Conservation (phyloP, 2,329 filamentous ascomycete species). For the Cytospora leucostoma region DNA sequence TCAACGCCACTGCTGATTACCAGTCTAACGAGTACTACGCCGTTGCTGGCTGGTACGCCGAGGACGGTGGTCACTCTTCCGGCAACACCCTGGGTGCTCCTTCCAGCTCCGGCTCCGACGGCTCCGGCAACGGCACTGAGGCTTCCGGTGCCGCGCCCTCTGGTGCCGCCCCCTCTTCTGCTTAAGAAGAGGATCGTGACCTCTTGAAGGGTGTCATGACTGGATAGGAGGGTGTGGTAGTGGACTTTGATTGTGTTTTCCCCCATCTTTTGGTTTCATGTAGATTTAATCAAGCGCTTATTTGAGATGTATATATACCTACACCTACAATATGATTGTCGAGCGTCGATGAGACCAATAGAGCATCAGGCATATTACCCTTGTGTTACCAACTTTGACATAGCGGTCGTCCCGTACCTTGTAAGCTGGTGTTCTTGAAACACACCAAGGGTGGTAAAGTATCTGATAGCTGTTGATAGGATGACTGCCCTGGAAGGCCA, state of each 20-base stretch:
- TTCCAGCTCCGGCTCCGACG: too few relatives aligned
- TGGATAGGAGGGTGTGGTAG: background rate
- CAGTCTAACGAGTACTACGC: conserved; percentile 24
- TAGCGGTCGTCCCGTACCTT: background rate
- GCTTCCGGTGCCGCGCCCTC: background rate
- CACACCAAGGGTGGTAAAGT: too few relatives aligned
- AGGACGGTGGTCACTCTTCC: conserved; percentile 23
- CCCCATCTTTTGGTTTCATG: too few relatives aligned
- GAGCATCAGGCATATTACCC: background rate
- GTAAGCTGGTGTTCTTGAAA: background rate
- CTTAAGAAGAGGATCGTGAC: background rate
- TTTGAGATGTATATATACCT: background rate
- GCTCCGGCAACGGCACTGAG: too few relatives aligned
- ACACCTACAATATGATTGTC: too few relatives aligned
- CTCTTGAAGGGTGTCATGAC: background rate
- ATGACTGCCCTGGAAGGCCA: too few relatives aligned
- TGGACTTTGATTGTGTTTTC: background rate
- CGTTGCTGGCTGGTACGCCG: conserved; percentile 23
- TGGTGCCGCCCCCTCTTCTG: background rate
- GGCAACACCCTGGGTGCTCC: too few relatives aligned
- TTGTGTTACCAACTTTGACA: background rate
- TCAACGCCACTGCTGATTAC: conserved; percentile 43
- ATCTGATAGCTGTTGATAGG: too few relatives aligned
- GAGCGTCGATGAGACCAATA: background rate
- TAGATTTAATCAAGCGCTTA: background rate